These are phyloP conservation scores for Leishmania tarentolae DNA, from an alignment of 208 protist species.

Conservation along the genomic window DNA sequence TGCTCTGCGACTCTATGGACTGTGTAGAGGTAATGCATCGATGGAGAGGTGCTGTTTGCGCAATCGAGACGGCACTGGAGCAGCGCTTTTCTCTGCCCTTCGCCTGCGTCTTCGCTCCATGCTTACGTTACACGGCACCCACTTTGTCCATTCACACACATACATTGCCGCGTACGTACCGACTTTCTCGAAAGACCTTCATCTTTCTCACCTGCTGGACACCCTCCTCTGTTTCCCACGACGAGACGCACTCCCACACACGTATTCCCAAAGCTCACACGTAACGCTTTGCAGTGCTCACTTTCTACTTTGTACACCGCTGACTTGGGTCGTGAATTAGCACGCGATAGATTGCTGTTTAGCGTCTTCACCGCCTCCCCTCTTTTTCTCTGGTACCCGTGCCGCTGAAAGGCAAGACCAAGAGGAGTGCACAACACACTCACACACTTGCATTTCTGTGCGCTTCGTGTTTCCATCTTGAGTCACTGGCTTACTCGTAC, in stretches of 20 bases:
- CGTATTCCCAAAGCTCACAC: background rate
- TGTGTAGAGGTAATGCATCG: background rate
- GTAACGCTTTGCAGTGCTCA: background rate
- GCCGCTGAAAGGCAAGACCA: background rate
- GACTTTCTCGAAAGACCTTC: background rate
- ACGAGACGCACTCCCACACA: background rate
- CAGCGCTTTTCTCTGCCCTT: background rate
- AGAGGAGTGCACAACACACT: background rate
- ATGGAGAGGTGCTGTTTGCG: background rate
- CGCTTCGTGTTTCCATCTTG: background rate
- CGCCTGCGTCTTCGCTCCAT: background rate
- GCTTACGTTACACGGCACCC: background rate
- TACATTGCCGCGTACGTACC: background rate
- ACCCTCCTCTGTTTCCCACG: slow-evolving; percentile 8
- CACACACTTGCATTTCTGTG: background rate
- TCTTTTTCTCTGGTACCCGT: background rate
- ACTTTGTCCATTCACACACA: background rate
- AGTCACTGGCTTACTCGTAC: background rate
- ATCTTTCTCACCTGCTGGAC: background rate
- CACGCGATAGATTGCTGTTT: background rate
- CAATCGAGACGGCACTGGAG: background rate
- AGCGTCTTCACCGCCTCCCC: background rate
- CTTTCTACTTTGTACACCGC: background rate
- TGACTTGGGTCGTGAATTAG: background rate
- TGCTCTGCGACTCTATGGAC: background rate